Evolutionary conservation across 2,329 filamentous ascomycete species (phyloP).

Genomic region (Fusarium sp.): DNA sequence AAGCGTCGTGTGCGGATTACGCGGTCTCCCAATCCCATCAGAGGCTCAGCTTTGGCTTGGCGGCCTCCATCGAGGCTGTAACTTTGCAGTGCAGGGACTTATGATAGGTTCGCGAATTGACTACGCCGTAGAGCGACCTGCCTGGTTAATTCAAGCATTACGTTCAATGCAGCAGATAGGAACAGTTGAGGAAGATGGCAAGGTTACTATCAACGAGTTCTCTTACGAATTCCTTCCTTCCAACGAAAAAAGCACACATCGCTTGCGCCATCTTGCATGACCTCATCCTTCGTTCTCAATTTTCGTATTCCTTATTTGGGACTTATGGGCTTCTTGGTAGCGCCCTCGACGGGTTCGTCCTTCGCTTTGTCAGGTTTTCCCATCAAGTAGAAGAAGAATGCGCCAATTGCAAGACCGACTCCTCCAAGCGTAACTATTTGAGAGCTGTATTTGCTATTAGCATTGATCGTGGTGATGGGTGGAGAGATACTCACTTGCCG

Average conservation of each 20-base stretch:
- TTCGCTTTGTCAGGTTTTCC: slow-evolving; percentile 23
- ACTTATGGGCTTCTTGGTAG: not conserved
- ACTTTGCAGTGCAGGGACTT: slow-evolving; percentile 1
- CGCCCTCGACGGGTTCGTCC: slow-evolving; percentile 8
- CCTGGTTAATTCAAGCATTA: not conserved
- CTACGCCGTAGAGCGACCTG: slow-evolving; percentile 1
- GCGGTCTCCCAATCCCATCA: slow-evolving; percentile 19
- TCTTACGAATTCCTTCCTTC: not conserved
- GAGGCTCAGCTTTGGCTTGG: slow-evolving; percentile 24
- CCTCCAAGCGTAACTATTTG: slow-evolving; percentile 20
- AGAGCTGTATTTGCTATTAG: slow-evolving; percentile 8
- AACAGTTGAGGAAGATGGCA: not conserved
- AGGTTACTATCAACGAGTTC: slow-evolving; percentile 1
- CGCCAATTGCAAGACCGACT: slow-evolving; percentile 32
- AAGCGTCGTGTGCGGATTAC: slow-evolving; percentile 30
- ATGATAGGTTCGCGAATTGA: slow-evolving; percentile 11
- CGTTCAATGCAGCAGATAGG: not conserved
- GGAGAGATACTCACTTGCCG: slow-evolving; percentile 6
- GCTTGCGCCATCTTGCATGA: slow-evolving; percentile 30
- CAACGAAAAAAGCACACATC: slow-evolving; percentile 1
- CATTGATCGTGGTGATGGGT: not conserved
- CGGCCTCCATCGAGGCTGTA: slow-evolving; percentile 30
- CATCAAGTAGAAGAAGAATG: slow-evolving; percentile 32
- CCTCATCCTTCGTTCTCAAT: not conserved
- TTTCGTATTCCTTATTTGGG: slow-evolving; percentile 3